Conservation (phyloP, 352 stramenopile species). For the Phytophthora citrophthora region DNA sequence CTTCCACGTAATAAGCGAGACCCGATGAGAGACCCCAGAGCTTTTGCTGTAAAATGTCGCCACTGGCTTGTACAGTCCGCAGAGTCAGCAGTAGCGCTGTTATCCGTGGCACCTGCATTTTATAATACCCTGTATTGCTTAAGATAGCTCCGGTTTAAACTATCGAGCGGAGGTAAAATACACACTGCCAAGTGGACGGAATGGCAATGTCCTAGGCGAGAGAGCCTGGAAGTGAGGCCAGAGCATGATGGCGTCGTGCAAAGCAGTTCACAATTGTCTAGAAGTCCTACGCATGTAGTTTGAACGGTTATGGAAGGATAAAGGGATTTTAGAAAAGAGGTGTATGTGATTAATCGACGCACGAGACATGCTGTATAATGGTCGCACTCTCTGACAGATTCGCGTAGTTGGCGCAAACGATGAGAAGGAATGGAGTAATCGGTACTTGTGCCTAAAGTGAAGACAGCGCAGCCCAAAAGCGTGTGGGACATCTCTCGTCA, state of each 20-base stretch:
- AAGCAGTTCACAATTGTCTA: not conserved
- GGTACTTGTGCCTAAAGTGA: not conserved
- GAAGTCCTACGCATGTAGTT: not conserved
- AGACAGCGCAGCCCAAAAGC: not conserved
- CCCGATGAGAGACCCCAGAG: constrained; percentile 76
- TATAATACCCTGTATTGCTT: not conserved
- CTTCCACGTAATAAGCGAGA: constrained; percentile 64
- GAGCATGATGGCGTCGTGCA: not conserved
- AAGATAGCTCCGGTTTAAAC: not conserved
- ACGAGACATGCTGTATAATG: not conserved
- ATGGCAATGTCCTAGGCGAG: not conserved
- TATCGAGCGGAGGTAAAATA: not conserved
- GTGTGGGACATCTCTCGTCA: constrained; percentile 14
- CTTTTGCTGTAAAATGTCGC: constrained; percentile 64
- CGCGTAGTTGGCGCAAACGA: constrained; percentile 11
- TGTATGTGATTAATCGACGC: not conserved
- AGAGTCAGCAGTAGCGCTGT: constrained; percentile 10
- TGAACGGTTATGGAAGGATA: not conserved
- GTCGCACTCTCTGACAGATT: too few relatives aligned
- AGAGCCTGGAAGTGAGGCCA: not conserved
- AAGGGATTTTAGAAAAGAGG: not conserved
- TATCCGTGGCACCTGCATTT: constrained; percentile 4
- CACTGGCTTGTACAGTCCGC: not conserved
- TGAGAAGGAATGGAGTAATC: constrained; percentile 10
- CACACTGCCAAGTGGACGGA: not conserved